Conservation (phyloP, 192 early-diverging fungal species). For the Borealophlyctis nickersoniae region DNA sequence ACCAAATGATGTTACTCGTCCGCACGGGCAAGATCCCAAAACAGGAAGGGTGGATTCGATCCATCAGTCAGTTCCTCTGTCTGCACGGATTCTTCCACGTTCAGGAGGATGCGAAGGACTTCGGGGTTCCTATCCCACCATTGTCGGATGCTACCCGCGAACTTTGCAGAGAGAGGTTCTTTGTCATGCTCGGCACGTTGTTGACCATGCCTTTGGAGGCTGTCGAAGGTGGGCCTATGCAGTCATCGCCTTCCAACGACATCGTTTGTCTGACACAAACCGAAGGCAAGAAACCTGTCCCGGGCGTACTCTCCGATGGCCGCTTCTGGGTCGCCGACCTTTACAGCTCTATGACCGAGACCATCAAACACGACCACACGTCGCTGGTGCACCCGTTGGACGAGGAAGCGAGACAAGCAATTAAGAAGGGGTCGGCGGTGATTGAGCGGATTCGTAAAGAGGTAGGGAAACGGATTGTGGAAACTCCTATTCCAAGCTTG, state of each 20-base stretch:
- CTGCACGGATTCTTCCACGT: constrained; percentile 72
- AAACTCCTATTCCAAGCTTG: too few species aligned
- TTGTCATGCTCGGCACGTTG: constrained; percentile 68
- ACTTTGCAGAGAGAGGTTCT: constrained; percentile 60
- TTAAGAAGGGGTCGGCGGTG: constrained; percentile 35
- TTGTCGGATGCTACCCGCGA: constrained; percentile 55
- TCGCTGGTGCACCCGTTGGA: constrained; percentile 24
- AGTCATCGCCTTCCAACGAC: too few species aligned
- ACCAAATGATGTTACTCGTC: constrained; percentile 77
- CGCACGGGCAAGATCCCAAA: constrained; percentile 72
- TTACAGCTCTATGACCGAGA: constrained; percentile 42
- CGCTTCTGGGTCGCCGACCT: constrained; percentile 60
- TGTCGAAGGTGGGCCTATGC: too few species aligned
- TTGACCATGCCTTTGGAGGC: constrained; percentile 47
- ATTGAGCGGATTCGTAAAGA: constrained; percentile 36
- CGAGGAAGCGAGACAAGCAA: constrained; percentile 38
- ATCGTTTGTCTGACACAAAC: neutral
- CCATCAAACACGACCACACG: constrained; percentile 26
- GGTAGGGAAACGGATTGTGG: constrained; percentile 3
- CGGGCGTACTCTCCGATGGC: constrained; percentile 56
- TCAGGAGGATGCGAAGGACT: constrained; percentile 45
- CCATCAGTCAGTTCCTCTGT: constrained; percentile 65
- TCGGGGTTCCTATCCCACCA: constrained; percentile 50
- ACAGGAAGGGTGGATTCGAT: constrained; percentile 67
- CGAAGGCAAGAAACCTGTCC: constrained; percentile 11